A percentile compares a stretch with the other conserved stretches of the same genome.
Conservation (phyloP, 495 filamentous ascomycete species). For the Achaetomiella virescens region DNA sequence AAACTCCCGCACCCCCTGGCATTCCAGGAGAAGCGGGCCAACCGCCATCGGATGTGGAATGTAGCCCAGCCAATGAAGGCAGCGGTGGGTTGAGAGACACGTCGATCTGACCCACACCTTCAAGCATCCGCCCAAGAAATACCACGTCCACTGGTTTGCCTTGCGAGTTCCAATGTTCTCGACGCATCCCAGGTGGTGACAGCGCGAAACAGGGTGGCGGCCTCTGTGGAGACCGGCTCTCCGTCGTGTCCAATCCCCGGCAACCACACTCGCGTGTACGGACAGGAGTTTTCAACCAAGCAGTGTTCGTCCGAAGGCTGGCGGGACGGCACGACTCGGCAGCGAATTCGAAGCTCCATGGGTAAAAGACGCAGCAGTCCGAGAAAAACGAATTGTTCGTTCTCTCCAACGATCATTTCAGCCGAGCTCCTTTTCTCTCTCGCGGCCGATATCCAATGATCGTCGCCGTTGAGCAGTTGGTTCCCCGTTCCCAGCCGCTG, state of each 20-base stretch:
- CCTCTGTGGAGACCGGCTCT: slow-evolving; percentile 1
- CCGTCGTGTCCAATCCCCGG: not conserved
- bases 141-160: slow-evolving; percentile 6
- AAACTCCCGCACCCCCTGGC: slow-evolving; percentile 9
- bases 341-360: not conserved
- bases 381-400: not conserved
- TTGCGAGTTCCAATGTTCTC: not conserved
- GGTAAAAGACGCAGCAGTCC: not conserved
- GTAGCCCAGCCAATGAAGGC: slow-evolving; percentile 13
- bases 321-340: slow-evolving; percentile 7
- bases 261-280: not conserved
- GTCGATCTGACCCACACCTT: slow-evolving; percentile 12
- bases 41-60: slow-evolving; percentile 17
- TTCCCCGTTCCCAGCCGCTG: not conserved
- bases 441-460: not conserved
- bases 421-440: not conserved
- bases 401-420: not conserved
- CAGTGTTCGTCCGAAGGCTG: slow-evolving; percentile 8
- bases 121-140: slow-evolving; percentile 2
- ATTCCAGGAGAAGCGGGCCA: slow-evolving; percentile 17
- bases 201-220: slow-evolving; percentile 15
- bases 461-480: not conserved
- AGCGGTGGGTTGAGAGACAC: not conserved
- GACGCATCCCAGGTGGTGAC: slow-evolving; percentile 2
- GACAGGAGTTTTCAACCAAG: not conserved